Evolutionary conservation across 2,329 filamentous ascomycete species (phyloP).

Genomic region (Arachnomyces sp.): DNA sequence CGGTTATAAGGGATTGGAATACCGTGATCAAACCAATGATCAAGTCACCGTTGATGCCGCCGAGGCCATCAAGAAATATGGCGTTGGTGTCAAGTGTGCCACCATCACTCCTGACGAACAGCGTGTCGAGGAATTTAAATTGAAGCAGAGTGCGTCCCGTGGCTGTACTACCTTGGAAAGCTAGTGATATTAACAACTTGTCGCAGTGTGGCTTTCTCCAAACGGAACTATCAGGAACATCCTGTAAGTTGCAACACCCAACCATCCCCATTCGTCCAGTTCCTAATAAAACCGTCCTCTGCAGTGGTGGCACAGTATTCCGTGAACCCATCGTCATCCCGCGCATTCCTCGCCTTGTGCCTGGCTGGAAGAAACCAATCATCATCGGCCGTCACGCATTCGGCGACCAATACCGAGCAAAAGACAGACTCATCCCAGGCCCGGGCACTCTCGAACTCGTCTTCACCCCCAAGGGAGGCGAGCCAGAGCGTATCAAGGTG

Average conservation of each 20-base stretch:
- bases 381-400: constrained; percentile 98
- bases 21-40: constrained; percentile 93
- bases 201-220: constrained; percentile 87
- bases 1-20: constrained; percentile 60
- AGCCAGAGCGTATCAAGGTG: constrained; percentile 80
- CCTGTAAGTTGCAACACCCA: constrained; percentile 36
- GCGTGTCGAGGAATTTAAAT: constrained; percentile 93
- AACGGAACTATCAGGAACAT: constrained; percentile 76
- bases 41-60: constrained; percentile 92
- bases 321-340: constrained; percentile 97
- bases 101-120: constrained; percentile 98
- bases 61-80: constrained; percentile 98
- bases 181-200: constrained; percentile 10
- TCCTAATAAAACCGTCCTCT: constrained; percentile 9
- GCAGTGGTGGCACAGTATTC: constrained; percentile 86
- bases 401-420: constrained; percentile 96
- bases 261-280: constrained; percentile 9
- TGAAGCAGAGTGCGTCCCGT: constrained; percentile 79
- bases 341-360: constrained; percentile 83
- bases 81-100: constrained; percentile 96
- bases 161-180: neutral
- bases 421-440: constrained; percentile 75
- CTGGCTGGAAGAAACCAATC: constrained; percentile 98
- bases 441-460: constrained; percentile 89
- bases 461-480: constrained; percentile 71